Base-by-base conservation (phyloP, 2,329 filamentous ascomycete species). In the Malbranchea zuffiana region DNA sequence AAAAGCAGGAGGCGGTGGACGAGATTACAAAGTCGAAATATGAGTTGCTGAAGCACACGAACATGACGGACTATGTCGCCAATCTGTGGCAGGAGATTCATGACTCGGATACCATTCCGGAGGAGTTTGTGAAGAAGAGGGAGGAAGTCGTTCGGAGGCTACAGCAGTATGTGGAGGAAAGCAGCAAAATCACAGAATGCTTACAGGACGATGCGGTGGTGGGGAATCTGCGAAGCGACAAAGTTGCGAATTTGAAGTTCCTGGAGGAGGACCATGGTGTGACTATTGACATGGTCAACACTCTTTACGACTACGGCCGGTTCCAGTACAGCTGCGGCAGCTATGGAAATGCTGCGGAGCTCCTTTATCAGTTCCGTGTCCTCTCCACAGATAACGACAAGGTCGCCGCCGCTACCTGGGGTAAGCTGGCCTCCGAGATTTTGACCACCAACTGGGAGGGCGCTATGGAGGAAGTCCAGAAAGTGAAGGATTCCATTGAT, bases 301-400 rank as follows among this genome's bases (percentile, higher is more conserved):
- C 82, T 48, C 80, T 98, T 39, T 93, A 88, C 67, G 86, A 95
- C 55, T 94, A 86, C 55, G 90, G 90, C 52, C 83, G 90, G 62
- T 95, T 95, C 67, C 85, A 94, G 69, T 98, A 96, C 70, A 88
- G 84, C 68, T 95, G 87, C 60, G 90, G 90, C 49, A 85, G 87
- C 66, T 98, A 98, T 63, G 78, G 69, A 37, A 81, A 82, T 50
- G 88, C 90, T 20, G 81, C 86, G 46, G 90, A 96, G 58, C 73
- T 94, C 50, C 79, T 98, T 36, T 96, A 95, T 69, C 85, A 93
- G 60, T 98, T 96, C 78, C 83, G 90, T 56, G 86, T 98, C 48
- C 75, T 98, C 52, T 95, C 88, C 40, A 98, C 88, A 52, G 90
- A 98, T 64, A 93, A 93, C 68, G 90, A 96, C 72, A 94, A 93